Base-by-base conservation (phyloP, 192 early-diverging fungal species). In the Geosiphon pyriformis region DNA sequence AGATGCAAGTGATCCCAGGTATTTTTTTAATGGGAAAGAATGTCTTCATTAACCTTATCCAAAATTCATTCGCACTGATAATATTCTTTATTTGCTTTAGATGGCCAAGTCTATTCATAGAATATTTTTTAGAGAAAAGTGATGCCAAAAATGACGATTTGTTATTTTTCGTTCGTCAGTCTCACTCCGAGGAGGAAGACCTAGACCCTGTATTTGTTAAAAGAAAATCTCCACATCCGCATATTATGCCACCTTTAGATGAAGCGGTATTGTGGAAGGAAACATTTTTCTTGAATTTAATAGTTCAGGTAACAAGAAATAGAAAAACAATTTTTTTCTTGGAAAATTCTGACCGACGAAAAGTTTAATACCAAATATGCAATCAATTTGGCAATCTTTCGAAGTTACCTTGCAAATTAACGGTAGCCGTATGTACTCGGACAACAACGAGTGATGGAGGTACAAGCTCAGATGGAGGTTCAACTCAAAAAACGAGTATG, bases 231-330 rank as follows among this genome's bases (percentile, higher is more conserved):
- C 75, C 76, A n/a, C n/a, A n/a, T 23, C 81, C 86, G 3, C 74
- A 73, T 32, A 76, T 65, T 23, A 64, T 89, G 79, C 90, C 90
- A 47, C 71, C 72, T 15, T 18, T 93, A 54, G 81, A 83, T 57
- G 85, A 89, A 47, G 70, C 86, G 26, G 82, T 95, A 12, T 83
- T 91, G 72, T 95, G 93, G 93, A 92, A 91, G 68, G 89, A 93
- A 72, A 93, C 94, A 3, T 93, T 95, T 67, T 87, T 92, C 63
- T 79, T 95, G 53, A 95, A 95, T 59, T 82, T 95, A 20, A 94
- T 95, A 65, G 85, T 92, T 35, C 93, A 95, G 73, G 76, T 78
- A 67, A 37, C 37, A 15, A 15, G 4, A 1, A 18, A 33, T 25
- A 30, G n/a, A n/a, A n/a, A n/a, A n/a, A n/a, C n/a, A n/a, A n/a